Base-by-base conservation (phyloP, 257 asterid genomes). In the Oldenlandia corymbosa region DNA sequence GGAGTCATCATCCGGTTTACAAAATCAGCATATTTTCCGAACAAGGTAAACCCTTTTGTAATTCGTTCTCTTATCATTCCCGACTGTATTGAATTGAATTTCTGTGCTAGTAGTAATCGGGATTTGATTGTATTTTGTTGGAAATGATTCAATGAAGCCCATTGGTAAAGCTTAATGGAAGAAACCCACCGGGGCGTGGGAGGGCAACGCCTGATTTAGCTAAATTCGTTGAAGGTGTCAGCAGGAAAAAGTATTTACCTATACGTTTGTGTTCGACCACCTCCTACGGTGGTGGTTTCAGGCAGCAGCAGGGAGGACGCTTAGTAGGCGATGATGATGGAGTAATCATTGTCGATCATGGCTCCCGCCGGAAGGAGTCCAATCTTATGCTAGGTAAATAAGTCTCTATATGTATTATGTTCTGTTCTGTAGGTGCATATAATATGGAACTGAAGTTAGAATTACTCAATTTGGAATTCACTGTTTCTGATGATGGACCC, bases 341-440 rank as follows among this genome's bases (percentile, higher is more conserved):
- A 7, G 79, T 93, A 64, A 79, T 93, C 68, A 87, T 93, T 64
- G 99, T 93, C 26, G 99, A 93, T 78, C 99, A 93, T 62, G 99
- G 99, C 0, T 93, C 99, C 17, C 96, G 97, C 13, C 91, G 97
- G 23, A 78, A 74, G 26, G 96, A 90, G 73, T 87, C 97, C 68
- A 92, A 92, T 75, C 87, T 89, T 55, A 81, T 89, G 97, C 88
- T 92, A 30, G 84, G 99, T 89, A 77, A 85, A 91, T 31, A n/a
- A n/a, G n/a, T n/a, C n/a, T n/a, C n/a, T n/a, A n/a, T n/a, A n/a
- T n/a, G n/a, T n/a, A n/a, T n/a, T n/a, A n/a, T n/a, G n/a, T n/a
- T n/a, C n/a, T n/a, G n/a, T n/a, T n/a, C n/a, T n/a, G n/a, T n/a
- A n/a, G n/a, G n/a, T n/a, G n/a, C n/a, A n/a, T n/a, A n/a, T n/a